Percentiles rank a stretch among this genome's conserved stretches.
Evolutionary conservation across 176 grass and related monocot species (phyloP).

Genomic region (Hsuehochloa calcarea): DNA sequence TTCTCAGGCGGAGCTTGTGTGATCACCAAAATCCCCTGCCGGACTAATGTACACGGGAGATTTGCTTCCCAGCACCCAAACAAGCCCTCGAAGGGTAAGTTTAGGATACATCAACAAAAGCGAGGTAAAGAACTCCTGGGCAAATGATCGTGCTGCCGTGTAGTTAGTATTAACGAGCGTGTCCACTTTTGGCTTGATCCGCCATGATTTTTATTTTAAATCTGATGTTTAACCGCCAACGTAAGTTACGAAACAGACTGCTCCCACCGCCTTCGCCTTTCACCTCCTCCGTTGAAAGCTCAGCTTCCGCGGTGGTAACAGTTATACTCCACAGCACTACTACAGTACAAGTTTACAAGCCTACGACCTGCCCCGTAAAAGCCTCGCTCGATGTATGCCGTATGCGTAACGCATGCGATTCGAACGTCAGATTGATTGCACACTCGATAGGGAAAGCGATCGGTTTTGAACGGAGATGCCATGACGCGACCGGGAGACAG

Average conservation of each 20-base stretch:
- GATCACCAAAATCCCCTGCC: too few species aligned
- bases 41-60: too few species aligned
- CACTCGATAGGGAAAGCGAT: neutral
- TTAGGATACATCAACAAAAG: neutral
- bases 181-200: neutral
- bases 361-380: neutral
- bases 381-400: neutral
- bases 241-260: neutral
- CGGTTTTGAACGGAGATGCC: conserved; percentile 6
- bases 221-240: neutral
- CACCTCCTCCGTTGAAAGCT: neutral
- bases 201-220: neutral
- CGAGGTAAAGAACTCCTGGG: neutral
- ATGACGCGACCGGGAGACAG: conserved; percentile 1
- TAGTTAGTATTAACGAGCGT: neutral
- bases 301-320: too few species aligned
- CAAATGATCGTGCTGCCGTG: neutral
- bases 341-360: neutral
- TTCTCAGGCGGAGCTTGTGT: too few species aligned
- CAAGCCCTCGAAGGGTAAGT: too few species aligned
- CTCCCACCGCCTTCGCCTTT: neutral
- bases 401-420: neutral
- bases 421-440: neutral
- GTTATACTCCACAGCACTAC: too few species aligned
- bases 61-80: too few species aligned